Evolutionary conservation across 2,329 filamentous ascomycete species (phyloP).

Genomic region (Pseudogymnoascus sp.): DNA sequence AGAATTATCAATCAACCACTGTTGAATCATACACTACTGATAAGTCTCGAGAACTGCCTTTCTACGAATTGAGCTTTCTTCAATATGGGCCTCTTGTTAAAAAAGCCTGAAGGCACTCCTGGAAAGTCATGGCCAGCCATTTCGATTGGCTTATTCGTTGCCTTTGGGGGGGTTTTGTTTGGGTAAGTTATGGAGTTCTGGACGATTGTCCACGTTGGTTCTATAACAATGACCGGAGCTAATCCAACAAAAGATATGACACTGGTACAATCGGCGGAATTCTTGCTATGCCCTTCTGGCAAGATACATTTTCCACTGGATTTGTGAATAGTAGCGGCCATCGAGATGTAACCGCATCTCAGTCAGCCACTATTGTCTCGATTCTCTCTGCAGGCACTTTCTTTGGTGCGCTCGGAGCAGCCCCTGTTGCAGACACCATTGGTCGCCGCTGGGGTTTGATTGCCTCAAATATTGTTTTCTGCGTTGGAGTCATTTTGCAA

Average conservation of each 20-base stretch:
- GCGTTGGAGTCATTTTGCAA: slow-evolving; percentile 59
- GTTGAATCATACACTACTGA: background rate
- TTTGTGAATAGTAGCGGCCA: slow-evolving; percentile 35
- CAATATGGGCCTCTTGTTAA: slow-evolving; percentile 9
- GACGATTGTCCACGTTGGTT: slow-evolving; percentile 33
- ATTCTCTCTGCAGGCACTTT: slow-evolving; percentile 72
- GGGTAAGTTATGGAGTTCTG: background rate
- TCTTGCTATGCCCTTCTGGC: slow-evolving; percentile 46
- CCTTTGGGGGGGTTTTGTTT: slow-evolving; percentile 43
- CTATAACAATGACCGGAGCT: slow-evolving; percentile 21
- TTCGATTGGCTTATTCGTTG: slow-evolving; percentile 46
- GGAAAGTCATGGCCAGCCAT: slow-evolving; percentile 12
- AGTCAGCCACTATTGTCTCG: slow-evolving; percentile 59
- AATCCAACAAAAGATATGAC: slow-evolving; percentile 36
- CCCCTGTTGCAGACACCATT: slow-evolving; percentile 53
- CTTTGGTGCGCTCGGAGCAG: slow-evolving; percentile 57
- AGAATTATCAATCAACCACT: background rate
- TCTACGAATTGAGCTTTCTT: background rate
- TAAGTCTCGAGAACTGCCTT: background rate
- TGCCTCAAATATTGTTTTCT: slow-evolving; percentile 53
- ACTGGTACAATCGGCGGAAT: slow-evolving; percentile 52
- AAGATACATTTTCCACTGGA: slow-evolving; percentile 49
- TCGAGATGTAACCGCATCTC: slow-evolving; percentile 40
- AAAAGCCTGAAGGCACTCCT: slow-evolving; percentile 10
- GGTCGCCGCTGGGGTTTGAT: slow-evolving; percentile 59